Evolutionary conservation across 1,139 yeast genomes (phyloP).

Genomic region (Hemisphaericaspora subhashii): DNA sequence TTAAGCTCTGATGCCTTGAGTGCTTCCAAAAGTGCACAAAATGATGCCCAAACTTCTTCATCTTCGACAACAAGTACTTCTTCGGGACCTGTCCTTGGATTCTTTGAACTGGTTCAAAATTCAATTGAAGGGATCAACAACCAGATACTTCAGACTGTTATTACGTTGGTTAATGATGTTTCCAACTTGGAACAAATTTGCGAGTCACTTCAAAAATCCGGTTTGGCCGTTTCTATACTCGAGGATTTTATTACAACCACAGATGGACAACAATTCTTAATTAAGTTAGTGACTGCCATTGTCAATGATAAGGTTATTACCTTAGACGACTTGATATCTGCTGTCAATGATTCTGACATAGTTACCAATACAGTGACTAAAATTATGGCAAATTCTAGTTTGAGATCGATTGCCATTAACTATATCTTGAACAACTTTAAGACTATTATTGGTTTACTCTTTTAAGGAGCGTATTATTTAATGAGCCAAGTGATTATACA

Average conservation of each 20-base stretch:
- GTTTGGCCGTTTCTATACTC: constrained; percentile 27
- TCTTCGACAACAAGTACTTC: neutral
- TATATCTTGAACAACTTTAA: constrained; percentile 14
- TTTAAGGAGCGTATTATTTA: neutral
- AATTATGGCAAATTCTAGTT: constrained; percentile 12
- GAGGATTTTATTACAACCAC: constrained; percentile 22
- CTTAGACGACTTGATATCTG: constrained; percentile 12
- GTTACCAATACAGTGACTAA: constrained; percentile 12
- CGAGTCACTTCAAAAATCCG: constrained; percentile 29
- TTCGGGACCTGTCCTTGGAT: neutral
- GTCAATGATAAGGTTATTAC: constrained; percentile 21
- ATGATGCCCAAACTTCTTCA: too few relatives aligned
- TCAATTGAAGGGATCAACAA: constrained; percentile 13
- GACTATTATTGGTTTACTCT: neutral
- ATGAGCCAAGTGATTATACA: too few relatives aligned
- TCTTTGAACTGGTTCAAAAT: constrained; percentile 14
- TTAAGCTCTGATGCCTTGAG: too few relatives aligned
- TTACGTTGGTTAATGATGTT: constrained; percentile 16
- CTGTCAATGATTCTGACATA: constrained; percentile 13
- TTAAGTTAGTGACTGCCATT: constrained; percentile 20
- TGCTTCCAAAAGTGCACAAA: too few relatives aligned
- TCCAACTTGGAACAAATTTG: constrained; percentile 22
- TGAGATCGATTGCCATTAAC: constrained; percentile 15
- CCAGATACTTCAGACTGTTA: constrained; percentile 10
- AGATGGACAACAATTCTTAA: constrained; percentile 23